Percentiles rank a stretch among this genome's conserved stretches.
Conservation (phyloP, 805 yeast genomes). For the Komagataella phaffii region DNA sequence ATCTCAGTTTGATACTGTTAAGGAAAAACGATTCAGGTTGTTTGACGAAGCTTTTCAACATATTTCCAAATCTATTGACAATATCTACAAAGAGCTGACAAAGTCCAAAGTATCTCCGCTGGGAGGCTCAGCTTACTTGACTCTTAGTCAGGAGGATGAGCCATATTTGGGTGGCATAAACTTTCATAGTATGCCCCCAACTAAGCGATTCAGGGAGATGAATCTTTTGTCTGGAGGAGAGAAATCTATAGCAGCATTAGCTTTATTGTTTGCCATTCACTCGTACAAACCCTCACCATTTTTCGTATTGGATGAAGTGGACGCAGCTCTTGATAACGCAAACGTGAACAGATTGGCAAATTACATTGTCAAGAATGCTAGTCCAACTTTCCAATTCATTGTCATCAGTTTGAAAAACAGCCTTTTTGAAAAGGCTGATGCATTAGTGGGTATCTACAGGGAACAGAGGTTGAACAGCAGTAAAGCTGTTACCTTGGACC, state of each 20-base stretch:
- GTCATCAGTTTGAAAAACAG: slow-evolving; percentile 85
- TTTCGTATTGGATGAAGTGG: slow-evolving; percentile 94
- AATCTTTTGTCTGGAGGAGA: slow-evolving; percentile 93
- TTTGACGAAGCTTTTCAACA: slow-evolving; percentile 71
- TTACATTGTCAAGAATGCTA: slow-evolving; percentile 64
- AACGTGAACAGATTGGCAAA: slow-evolving; percentile 82
- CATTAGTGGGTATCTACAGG: slow-evolving; percentile 85
- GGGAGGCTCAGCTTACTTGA: slow-evolving; percentile 89
- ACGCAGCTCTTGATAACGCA: slow-evolving; percentile 88
- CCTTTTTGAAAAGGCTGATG: slow-evolving; percentile 77
- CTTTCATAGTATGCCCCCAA: slow-evolving; percentile 93
- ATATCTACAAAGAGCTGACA: slow-evolving; percentile 77
- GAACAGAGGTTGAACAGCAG: slow-evolving; percentile 67
- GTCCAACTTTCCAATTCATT: slow-evolving; percentile 76
- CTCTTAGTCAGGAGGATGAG: slow-evolving; percentile 79
- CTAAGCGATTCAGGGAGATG: slow-evolving; percentile 88
- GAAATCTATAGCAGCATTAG: slow-evolving; percentile 91
- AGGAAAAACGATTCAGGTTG: slow-evolving; percentile 38
- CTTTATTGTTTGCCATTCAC: slow-evolving; percentile 82
- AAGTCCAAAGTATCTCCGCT: slow-evolving; percentile 54
- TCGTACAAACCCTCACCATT: slow-evolving; percentile 90
- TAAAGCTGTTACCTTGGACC: slow-evolving; percentile 58
- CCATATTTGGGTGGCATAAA: slow-evolving; percentile 76
- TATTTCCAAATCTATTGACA: slow-evolving; percentile 58
- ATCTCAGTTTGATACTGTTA: slow-evolving; percentile 45